These are phyloP conservation scores for Colletotrichum paranaense DNA, from an alignment of 2,329 filamentous ascomycete genomes.

Conservation along the genomic window DNA sequence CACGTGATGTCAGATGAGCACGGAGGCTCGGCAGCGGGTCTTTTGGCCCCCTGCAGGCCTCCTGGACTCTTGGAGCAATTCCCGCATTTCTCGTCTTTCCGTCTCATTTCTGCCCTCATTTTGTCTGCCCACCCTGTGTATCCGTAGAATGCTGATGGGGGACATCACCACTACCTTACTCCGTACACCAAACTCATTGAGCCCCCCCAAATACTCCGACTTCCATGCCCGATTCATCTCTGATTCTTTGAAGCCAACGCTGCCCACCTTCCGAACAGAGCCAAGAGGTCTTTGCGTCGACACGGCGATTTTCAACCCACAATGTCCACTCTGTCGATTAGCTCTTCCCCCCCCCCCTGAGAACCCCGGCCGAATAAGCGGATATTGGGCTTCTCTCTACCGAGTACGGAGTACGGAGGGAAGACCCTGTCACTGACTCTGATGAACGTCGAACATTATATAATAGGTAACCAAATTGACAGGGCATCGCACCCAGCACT, in stretches of 20 bases:
- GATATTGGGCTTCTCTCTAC: neutral
- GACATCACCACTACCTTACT: no score
- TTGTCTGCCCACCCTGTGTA: neutral
- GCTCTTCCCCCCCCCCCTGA: neutral
- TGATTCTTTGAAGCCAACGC: neutral
- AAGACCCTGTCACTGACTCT: neutral
- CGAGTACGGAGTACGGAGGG: neutral
- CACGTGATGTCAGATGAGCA: neutral
- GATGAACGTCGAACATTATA: neutral
- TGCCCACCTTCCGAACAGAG: neutral
- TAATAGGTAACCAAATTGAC: neutral
- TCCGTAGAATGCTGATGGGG: neutral
- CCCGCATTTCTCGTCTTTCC: neutral
- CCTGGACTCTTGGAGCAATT: slow-evolving; percentile 11
- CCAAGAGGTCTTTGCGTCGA: neutral
- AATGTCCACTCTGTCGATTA: neutral
- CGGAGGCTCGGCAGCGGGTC: slow-evolving; percentile 15
- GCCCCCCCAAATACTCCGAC: neutral
- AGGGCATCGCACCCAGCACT: neutral
- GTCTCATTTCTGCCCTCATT: neutral
- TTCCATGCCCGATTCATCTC: neutral
- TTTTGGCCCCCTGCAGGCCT: slow-evolving; percentile 10
- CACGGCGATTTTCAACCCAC: neutral
- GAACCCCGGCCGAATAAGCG: neutral
- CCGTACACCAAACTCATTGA: neutral